These are phyloP conservation scores for Bipolaris cookei DNA, from an alignment of 2,329 filamentous ascomycete species.

Conservation along the genomic window DNA sequence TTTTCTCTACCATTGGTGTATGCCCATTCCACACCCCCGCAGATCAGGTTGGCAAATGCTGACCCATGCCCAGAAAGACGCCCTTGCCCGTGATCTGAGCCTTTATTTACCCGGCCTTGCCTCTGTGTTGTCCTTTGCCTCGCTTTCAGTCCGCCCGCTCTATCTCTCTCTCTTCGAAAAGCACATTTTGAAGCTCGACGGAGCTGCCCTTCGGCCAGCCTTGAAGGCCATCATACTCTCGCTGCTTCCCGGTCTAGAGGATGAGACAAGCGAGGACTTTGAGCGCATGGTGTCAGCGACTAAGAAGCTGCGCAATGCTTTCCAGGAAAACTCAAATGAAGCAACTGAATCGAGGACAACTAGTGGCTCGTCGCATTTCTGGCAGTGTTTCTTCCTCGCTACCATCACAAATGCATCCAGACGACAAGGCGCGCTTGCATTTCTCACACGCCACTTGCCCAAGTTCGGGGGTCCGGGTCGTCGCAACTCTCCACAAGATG, in stretches of 20 bases:
- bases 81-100: slow-evolving; percentile 79
- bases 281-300: slow-evolving; percentile 82
- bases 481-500: slow-evolving; percentile 26
- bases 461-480: slow-evolving; percentile 60
- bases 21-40: slow-evolving; percentile 23
- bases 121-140: slow-evolving; percentile 90
- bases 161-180: slow-evolving; percentile 85
- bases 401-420: slow-evolving; percentile 88
- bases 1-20: slow-evolving; percentile 85
- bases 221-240: slow-evolving; percentile 89
- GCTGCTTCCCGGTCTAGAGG: slow-evolving; percentile 89
- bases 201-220: slow-evolving; percentile 77
- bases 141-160: slow-evolving; percentile 83
- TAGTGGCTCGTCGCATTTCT: slow-evolving; percentile 84
- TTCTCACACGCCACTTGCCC: slow-evolving; percentile 79
- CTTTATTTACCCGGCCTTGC: slow-evolving; percentile 90
- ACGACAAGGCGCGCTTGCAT: slow-evolving; percentile 85
- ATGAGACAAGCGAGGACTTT: slow-evolving; percentile 97
- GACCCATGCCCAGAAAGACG: slow-evolving; percentile 62
- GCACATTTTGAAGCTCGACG: slow-evolving; percentile 75
- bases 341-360: slow-evolving; percentile 41
- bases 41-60: slow-evolving; percentile 24
- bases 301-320: slow-evolving; percentile 74
- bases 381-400: slow-evolving; percentile 96
- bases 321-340: slow-evolving; percentile 62